Percentiles rank a stretch among this genome's conserved stretches.
Evolutionary conservation across 306 rosid species (phyloP).

Genomic region (Hylodesmum podocarpum): DNA sequence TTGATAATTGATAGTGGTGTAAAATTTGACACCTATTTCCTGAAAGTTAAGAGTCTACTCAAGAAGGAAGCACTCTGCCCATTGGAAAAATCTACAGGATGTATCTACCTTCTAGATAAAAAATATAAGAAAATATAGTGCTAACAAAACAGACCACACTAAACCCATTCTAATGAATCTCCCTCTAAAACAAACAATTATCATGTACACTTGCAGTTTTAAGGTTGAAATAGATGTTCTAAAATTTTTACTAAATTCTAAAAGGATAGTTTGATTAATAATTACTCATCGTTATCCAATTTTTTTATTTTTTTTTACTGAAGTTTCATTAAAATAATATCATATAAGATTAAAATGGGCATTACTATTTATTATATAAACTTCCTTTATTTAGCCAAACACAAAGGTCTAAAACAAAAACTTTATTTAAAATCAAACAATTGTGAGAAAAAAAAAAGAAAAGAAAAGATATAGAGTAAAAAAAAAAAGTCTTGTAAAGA

Average conservation of each 20-base stretch:
- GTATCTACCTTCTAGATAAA: not conserved
- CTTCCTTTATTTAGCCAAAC: too few relatives aligned
- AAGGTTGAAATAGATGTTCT: not conserved
- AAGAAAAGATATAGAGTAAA: too few relatives aligned
- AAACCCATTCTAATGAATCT: not conserved
- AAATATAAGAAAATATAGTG: not conserved
- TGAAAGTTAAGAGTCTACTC: not conserved
- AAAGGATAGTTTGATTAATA: not conserved
- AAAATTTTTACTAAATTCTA: not conserved
- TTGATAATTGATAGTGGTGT: not conserved
- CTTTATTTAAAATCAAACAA: too few relatives aligned
- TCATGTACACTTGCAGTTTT: not conserved
- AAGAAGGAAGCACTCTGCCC: slow-evolving; percentile 10
- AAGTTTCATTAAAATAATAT: not conserved
- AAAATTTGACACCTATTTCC: slow-evolving; percentile 7
- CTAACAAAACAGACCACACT: not conserved
- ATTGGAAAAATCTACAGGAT: not conserved
- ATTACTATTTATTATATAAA: not conserved
- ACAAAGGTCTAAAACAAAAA: too few relatives aligned
- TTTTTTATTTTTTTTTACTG: not conserved
- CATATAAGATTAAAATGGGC: not conserved
- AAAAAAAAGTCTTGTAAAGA: too few relatives aligned
- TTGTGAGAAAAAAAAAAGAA: too few relatives aligned
- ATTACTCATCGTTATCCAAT: not conserved
- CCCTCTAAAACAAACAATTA: not conserved